Evolutionary conservation across 1,139 yeast genomes (phyloP), one percentile per base, ranked within the genome.

Genomic region (Sugiyamaella grinbergsii): DNA sequence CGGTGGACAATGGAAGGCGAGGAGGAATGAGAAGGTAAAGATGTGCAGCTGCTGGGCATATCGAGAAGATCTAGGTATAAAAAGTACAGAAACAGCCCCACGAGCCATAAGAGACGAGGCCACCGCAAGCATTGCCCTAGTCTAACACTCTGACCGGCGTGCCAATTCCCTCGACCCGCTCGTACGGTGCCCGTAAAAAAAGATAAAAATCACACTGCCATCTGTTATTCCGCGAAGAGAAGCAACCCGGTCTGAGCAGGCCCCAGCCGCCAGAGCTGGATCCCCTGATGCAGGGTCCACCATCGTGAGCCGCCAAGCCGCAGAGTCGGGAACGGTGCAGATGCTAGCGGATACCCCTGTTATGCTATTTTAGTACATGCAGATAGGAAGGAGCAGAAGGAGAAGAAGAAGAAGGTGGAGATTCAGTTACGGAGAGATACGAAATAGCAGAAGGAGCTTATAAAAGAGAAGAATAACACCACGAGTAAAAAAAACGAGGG

Each of bases 401-500:
- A 16, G 11, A n/a, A n/a, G n/a, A n/a, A n/a, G n/a, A n/a, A n/a
- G n/a, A n/a, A 10, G 29, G 13, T 29, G 8, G 8, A 23, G 26
- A 15, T 26, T 20, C 10, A 34, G 23, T 7, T 13, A 34, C 19
- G 13, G 28, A 19, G 28, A 19, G 10, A 3, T 10, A 20, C 15
- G 2, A 2, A 6, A 15, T 15, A 31, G 45, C 52, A 11, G 44
- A 58, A 67, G 2, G 60, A 56, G 3, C 4, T 29, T n/a, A n/a
- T 29, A 15, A 7, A 5, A 29, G 13, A 29, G 6, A 29, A n/a
- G 3, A 29, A n/a, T n/a, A n/a, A n/a, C n/a, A n/a, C n/a, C n/a
- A n/a, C n/a, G 16, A 64, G 63, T 26, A 58, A 49, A 3, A 52
- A 50, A 13, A 63, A 49, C 13, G 60, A 58, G 23, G 56, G 52